Percentiles rank a stretch among this genome's conserved stretches.
phyloP scores from a whole-genome alignment of 2,329 filamentous ascomycete species.

The Periconia digitata region DNA sequence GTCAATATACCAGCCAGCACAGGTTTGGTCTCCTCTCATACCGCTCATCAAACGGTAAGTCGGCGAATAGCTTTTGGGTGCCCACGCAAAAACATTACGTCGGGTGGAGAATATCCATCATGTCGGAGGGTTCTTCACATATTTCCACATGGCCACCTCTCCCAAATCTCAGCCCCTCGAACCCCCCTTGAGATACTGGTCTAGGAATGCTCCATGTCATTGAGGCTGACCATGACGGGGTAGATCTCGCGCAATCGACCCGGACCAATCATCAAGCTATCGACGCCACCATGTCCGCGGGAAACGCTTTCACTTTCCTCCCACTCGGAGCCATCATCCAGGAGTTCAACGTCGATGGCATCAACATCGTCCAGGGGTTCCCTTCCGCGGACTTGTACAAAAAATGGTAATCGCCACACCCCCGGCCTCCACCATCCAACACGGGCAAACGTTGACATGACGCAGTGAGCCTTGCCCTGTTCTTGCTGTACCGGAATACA shows the following conservation, averaged over 20 bases:
- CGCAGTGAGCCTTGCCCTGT: neutral
- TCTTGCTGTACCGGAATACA: neutral
- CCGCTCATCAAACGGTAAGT: no score
- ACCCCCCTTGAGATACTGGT: neutral
- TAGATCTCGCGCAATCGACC: neutral
- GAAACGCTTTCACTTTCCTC: constrained; percentile 60
- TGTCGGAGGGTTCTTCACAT: no score
- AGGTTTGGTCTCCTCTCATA: neutral
- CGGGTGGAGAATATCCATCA: no score
- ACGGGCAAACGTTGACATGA: neutral
- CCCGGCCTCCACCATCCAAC: neutral
- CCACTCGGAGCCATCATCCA: constrained; percentile 80
- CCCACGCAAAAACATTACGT: no score
- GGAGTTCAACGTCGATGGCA: constrained; percentile 72
- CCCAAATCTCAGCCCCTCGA: no score
- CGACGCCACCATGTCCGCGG: constrained; percentile 27
- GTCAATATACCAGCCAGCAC: no score
- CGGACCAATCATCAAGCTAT: neutral
- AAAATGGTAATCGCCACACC: constrained; percentile 31
- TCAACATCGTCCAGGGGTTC: constrained; percentile 90
- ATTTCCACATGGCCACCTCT: no score
- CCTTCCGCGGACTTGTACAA: constrained; percentile 73
- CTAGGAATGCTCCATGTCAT: neutral
- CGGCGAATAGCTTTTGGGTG: no score
- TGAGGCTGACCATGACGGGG: neutral